Base-by-base conservation (phyloP, 2,329 filamentous ascomycete species). In the Exophiala alcalophila region DNA sequence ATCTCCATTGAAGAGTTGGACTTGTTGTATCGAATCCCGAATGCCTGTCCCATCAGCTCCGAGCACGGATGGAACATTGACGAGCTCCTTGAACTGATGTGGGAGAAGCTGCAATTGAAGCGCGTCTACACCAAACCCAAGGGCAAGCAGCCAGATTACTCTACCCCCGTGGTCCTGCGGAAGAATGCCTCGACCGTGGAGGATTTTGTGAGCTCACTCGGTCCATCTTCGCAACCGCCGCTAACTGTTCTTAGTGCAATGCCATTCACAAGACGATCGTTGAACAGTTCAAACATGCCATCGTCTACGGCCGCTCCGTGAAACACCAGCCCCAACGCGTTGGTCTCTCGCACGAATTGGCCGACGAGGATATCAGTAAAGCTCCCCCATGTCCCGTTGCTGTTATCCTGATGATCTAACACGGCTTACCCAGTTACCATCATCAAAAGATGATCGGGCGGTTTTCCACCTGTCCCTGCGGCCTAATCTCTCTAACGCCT, bases 301-400 rank as follows among this genome's bases (percentile, higher is more conserved):
- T 98, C 62, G 92, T 98, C 28, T 98, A 97, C 66, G 92, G 92
- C 57, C 92, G 91, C 65, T 96, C 90, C 42, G 91, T 97, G 57
- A 97, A 97, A 76, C 92, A 98, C 71, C 92, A 97, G 70, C 92
- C 92, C 54, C 92, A 98, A 70, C 81, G 90, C 60, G 92, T 97
- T 51, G 92, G 92, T 35, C 76, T 98, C 54, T 73, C 78, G 39
- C 92, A 98, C 65, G 88, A 95, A 72, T 75, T 98, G 60, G 87
- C 81, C 44, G 92, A 98, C 65, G 92, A 98, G 71, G 92, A 98
- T 70, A 95, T 98, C 68, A 87, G 87, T 91, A 76, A 71, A 83
- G 74, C 25, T 29, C 23, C 23, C 48, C 29, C 30, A 11, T 33
- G n/a, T 31, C 4, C 19, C 14, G 28, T 31, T 32, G 3, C 23